Percentiles rank a stretch among this genome's conserved stretches.
Evolutionary conservation across 192 early-diverging fungal species (phyloP).

Genomic region (Linnemannia hyalina): DNA sequence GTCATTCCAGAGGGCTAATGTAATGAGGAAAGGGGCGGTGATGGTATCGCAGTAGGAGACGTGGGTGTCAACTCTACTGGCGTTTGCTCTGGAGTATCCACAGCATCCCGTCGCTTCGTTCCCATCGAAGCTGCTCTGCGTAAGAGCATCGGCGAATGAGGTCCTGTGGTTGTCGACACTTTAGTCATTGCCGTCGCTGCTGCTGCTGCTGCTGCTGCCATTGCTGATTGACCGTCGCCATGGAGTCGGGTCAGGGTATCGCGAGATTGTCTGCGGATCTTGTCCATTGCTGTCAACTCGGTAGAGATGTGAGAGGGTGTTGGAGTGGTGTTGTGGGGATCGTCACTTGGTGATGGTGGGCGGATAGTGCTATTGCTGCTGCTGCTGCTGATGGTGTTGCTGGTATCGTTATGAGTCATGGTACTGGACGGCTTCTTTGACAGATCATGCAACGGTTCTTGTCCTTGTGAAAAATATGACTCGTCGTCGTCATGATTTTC

Average conservation of each 20-base stretch:
- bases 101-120: not conserved
- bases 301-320: not conserved
- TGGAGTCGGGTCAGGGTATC: conserved; percentile 22
- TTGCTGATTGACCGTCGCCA: not conserved
- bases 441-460: not conserved
- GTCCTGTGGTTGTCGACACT: conserved; percentile 2
- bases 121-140: not conserved
- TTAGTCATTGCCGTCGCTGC: not conserved
- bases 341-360: not conserved
- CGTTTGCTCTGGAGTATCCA: too few relatives aligned
- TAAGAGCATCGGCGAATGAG: conserved; percentile 25
- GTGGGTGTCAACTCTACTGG: too few relatives aligned
- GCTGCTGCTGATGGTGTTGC: not conserved
- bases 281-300: conserved; percentile 19
- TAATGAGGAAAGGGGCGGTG: too few relatives aligned
- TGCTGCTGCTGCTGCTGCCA: not conserved
- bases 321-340: not conserved
- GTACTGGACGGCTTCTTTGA: not conserved
- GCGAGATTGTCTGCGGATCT: conserved; percentile 25
- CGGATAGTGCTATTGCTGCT: not conserved
- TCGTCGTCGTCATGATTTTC: not conserved
- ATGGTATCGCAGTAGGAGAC: too few relatives aligned
- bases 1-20: too few relatives aligned
- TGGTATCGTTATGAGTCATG: not conserved
- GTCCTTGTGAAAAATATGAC: not conserved